Conservation (phyloP, 495 filamentous ascomycete genomes). For the Penicillium roqueforti region DNA sequence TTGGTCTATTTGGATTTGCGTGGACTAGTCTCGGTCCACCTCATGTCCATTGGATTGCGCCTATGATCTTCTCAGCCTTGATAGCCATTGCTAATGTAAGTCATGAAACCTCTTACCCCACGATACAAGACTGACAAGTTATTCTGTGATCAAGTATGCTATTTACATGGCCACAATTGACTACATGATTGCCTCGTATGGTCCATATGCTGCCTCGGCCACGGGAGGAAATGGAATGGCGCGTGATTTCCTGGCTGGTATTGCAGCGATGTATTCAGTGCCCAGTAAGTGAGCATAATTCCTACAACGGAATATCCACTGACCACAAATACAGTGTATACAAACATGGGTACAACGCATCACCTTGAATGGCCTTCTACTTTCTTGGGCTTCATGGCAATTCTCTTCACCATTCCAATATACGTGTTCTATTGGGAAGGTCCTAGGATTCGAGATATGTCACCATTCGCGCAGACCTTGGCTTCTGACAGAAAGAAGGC, state of each 20-base stretch:
- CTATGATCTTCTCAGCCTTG: slow-evolving; percentile 55
- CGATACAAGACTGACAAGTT: neutral
- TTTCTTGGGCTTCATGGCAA: slow-evolving; percentile 39
- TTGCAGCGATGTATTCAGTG: slow-evolving; percentile 47
- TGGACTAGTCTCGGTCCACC: slow-evolving; percentile 61
- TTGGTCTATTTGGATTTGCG: slow-evolving; percentile 67
- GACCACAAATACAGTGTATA: slow-evolving; percentile 23
- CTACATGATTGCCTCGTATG: slow-evolving; percentile 79
- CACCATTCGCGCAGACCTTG: slow-evolving; percentile 41
- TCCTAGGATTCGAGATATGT: slow-evolving; percentile 38
- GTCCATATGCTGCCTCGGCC: slow-evolving; percentile 71
- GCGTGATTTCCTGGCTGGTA: slow-evolving; percentile 45
- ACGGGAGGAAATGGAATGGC: slow-evolving; percentile 66
- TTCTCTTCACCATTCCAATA: slow-evolving; percentile 46
- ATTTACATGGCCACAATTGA: slow-evolving; percentile 82
- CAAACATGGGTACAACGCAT: slow-evolving; percentile 28
- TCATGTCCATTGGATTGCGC: slow-evolving; percentile 58
- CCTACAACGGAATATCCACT: neutral
- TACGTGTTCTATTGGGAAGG: slow-evolving; percentile 50
- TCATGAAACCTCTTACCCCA: neutral
- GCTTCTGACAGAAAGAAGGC: slow-evolving; percentile 27
- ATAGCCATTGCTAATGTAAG: slow-evolving; percentile 60
- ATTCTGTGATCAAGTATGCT: slow-evolving; percentile 36
- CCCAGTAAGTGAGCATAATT: slow-evolving; percentile 25
- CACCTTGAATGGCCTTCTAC: slow-evolving; percentile 40